These are phyloP conservation scores for Agroathelia rolfsii DNA, from an alignment of 1,284 basidiomycete genomes.

Conservation along the genomic window DNA sequence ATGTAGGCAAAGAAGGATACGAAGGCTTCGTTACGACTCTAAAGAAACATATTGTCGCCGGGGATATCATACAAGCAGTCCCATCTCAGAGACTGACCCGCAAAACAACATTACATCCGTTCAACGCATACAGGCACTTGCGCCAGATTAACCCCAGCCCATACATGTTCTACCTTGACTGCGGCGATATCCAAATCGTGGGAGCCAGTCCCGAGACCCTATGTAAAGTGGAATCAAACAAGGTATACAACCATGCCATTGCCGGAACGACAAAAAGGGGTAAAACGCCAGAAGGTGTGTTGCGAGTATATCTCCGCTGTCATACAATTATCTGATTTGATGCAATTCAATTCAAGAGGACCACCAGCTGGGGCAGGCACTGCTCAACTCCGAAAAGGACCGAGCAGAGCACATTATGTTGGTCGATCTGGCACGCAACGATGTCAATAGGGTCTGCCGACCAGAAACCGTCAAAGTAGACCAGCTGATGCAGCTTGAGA, in stretches of 20 bases:
- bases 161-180: constrained; percentile 99
- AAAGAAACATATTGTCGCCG: constrained; percentile 90
- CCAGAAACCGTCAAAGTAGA: constrained; percentile 95
- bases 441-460: constrained; percentile 95
- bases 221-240: constrained; percentile 89
- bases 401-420: constrained; percentile 99
- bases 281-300: constrained; percentile 70
- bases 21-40: constrained; percentile 86
- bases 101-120: constrained; percentile 86
- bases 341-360: constrained; percentile 91
- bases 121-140: constrained; percentile 92
- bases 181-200: constrained; percentile 86
- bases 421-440: constrained; percentile 97
- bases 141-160: constrained; percentile 95
- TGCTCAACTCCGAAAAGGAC: constrained; percentile 86
- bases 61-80: constrained; percentile 98
- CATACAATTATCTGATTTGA: constrained; percentile 7
- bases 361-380: constrained; percentile 59
- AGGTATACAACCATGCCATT: constrained; percentile 97
- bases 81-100: constrained; percentile 87
- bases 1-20: constrained; percentile 92
- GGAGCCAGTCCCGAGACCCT: constrained; percentile 97
- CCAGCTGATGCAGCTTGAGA: constrained; percentile 88
- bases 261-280: constrained; percentile 92
- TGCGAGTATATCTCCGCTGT: constrained; percentile 4